Conservation (phyloP, 73 alveolate species). For the Paramecium tetraurelia region DNA sequence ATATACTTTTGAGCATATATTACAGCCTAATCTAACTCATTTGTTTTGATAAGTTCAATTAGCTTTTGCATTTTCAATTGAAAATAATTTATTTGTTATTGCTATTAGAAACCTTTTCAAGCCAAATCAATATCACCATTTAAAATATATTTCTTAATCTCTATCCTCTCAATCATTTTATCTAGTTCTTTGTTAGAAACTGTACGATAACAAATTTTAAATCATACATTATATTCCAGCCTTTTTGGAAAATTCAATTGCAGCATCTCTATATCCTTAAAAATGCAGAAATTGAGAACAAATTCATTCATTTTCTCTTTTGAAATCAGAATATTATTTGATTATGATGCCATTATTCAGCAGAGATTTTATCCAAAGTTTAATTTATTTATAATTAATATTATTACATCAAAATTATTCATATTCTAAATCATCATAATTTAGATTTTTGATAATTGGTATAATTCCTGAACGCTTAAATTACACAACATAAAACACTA, state of each 20-base stretch:
- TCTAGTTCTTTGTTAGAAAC: not conserved
- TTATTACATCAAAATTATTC: conserved; percentile 13
- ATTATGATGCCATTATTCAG: conserved; percentile 21
- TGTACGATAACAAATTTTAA: not conserved
- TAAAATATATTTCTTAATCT: not conserved
- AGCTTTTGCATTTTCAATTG: not conserved
- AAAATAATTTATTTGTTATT: not conserved
- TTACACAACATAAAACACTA: not conserved
- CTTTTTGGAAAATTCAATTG: not conserved
- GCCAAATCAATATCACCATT: conserved; percentile 32
- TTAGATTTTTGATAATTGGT: not conserved
- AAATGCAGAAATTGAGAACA: not conserved
- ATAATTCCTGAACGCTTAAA: not conserved
- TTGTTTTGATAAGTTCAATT: not conserved
- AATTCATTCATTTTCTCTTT: not conserved
- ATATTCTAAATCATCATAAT: conserved; percentile 2
- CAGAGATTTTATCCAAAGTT: not conserved
- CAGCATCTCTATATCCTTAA: conserved; percentile 45
- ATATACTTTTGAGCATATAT: not conserved
- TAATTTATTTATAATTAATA: not conserved
- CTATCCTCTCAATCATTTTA: conserved; percentile 36
- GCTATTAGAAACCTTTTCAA: not conserved
- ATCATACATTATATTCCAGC: not conserved
- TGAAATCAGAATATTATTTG: not conserved
- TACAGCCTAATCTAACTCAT: not conserved